Base-by-base conservation (phyloP, 257 asterid genomes). In the Jacaranda mimosifolia region DNA sequence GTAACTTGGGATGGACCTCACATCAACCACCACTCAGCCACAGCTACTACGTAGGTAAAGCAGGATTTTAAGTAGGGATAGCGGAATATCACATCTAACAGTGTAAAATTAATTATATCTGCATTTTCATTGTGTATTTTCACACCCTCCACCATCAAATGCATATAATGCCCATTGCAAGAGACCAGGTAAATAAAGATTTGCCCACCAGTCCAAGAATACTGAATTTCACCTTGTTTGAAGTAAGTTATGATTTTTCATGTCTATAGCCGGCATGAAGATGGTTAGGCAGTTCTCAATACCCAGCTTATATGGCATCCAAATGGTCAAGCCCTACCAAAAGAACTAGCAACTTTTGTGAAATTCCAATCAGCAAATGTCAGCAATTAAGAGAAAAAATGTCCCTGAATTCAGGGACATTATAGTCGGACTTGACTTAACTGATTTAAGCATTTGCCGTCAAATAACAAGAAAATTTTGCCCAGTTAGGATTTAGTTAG, bases 401-500 rank as follows among this genome's bases (percentile, higher is more conserved):
- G 17, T 40, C 8, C 64, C 12, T 19, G 73, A 15, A 46, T 26
- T 67, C 21, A 9, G n/a, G 58, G 21, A 48, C 57, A 43, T 11
- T 8, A 10, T 67, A 5, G 11, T 19, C 58, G 10, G 42, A 45
- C 45, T n/a, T n/a, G n/a, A n/a, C n/a, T n/a, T n/a, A n/a, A n/a
- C n/a, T 26, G 14, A 60, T 12, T 40, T 58, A 59, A 43, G 58
- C 76, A 72, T 72, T 39, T 72, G 39, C 7, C 17, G 39, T 58
- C 55, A 43, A 19, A 49, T 51, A 73, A 21, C 7, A 19, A 60
- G 38, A 48, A 26, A 46, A 26, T 4, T 19, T 12, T 49, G 46
- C n/a, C n/a, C 42, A 67, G 45, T 9, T 67, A 45, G n/a, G n/a
- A n/a, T n/a, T n/a, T n/a, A n/a, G 72, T 67, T 17, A 21, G 72